phyloP scores from a whole-genome alignment of 768 basidiomycete species.

The Tulasnella sp. region DNA sequence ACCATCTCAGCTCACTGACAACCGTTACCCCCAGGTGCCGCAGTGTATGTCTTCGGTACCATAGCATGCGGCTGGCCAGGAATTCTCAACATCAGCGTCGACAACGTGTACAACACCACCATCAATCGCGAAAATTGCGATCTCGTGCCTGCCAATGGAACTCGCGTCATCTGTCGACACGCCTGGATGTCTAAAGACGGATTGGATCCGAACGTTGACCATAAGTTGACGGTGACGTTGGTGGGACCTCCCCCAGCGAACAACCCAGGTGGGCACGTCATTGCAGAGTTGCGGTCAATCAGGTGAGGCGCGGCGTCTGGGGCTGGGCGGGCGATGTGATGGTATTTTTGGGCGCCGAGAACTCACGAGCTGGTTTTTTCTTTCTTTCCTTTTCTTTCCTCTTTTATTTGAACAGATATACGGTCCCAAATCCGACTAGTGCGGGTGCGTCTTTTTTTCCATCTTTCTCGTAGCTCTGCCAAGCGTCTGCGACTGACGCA shows the following conservation, averaged over 20 bases:
- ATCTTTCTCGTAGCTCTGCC: too few relatives aligned
- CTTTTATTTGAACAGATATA: neutral
- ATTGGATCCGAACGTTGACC: neutral
- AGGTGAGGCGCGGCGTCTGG: neutral
- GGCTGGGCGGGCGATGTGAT: neutral
- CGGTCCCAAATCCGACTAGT: neutral
- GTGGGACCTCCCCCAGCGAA: neutral
- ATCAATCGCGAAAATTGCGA: neutral
- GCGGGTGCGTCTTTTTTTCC: neutral
- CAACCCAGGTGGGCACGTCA: neutral
- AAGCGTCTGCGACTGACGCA: too few relatives aligned
- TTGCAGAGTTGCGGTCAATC: neutral
- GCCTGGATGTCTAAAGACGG: neutral
- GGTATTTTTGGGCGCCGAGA: neutral
- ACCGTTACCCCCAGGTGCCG: too few relatives aligned
- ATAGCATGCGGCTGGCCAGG: neutral
- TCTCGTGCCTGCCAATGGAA: neutral
- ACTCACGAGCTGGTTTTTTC: neutral
- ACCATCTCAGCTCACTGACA: too few relatives aligned
- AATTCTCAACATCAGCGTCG: neutral
- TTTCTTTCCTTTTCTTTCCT: too few relatives aligned
- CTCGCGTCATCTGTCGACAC: neutral
- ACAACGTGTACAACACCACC: neutral
- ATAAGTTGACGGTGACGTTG: neutral
- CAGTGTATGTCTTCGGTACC: too few relatives aligned